Evolutionary conservation across 1,284 basidiomycete genomes (phyloP).

Genomic region (Lentinula novae-zelandiae): DNA sequence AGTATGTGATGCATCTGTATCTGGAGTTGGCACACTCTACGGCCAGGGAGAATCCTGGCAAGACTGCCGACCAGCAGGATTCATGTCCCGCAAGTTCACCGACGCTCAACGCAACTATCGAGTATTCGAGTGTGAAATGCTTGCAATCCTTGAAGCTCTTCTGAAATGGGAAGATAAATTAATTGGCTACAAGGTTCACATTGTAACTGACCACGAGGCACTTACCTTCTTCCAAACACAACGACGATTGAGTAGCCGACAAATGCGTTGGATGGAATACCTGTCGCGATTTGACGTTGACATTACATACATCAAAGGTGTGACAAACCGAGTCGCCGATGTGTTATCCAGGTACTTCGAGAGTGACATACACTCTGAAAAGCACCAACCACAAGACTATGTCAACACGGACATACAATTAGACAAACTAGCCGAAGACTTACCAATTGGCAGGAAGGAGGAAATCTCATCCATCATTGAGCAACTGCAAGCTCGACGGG

Average conservation of each 20-base stretch:
- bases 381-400: slow-evolving; percentile 18
- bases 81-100: slow-evolving; percentile 27
- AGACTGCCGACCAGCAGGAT: slow-evolving; percentile 26
- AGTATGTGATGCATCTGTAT: slow-evolving; percentile 32
- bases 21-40: slow-evolving; percentile 34
- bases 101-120: slow-evolving; percentile 33
- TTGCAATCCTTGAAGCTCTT: slow-evolving; percentile 31
- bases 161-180: slow-evolving; percentile 29
- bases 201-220: slow-evolving; percentile 11
- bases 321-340: slow-evolving; percentile 1
- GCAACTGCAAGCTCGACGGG: slow-evolving; percentile 1
- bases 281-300: slow-evolving; percentile 28
- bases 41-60: slow-evolving; percentile 34
- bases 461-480: not conserved
- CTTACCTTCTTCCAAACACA: slow-evolving; percentile 11
- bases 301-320: slow-evolving; percentile 10
- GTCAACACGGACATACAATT: slow-evolving; percentile 25
- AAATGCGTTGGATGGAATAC: slow-evolving; percentile 28
- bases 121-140: slow-evolving; percentile 31
- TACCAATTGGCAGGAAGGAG: slow-evolving; percentile 17
- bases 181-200: slow-evolving; percentile 16
- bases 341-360: slow-evolving; percentile 29
- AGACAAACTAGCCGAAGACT: slow-evolving; percentile 24
- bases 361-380: slow-evolving; percentile 21
- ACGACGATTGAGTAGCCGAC: not conserved